A percentile compares a stretch with the other conserved stretches of the same genome.
Conservation (phyloP, 257 asterid genomes). For the Solanum piurae region DNA sequence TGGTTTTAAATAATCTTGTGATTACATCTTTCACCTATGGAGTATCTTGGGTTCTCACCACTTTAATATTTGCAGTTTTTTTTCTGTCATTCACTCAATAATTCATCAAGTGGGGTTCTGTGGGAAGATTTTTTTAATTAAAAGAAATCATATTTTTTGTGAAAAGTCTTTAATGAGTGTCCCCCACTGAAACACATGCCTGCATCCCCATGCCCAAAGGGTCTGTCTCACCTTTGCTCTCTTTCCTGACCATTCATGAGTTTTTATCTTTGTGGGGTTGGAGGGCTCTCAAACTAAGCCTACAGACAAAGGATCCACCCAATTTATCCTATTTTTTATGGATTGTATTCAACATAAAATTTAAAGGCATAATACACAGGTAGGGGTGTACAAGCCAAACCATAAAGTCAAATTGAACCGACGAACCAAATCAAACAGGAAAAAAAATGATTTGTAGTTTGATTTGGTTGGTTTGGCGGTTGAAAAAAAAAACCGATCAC, state of each 20-base stretch:
- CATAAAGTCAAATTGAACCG: too few relatives aligned
- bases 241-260: constrained; percentile 24
- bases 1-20: not conserved
- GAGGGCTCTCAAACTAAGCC: not conserved
- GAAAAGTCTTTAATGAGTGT: constrained; percentile 13
- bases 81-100: not conserved
- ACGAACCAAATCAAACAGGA: too few relatives aligned
- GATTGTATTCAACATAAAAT: too few relatives aligned
- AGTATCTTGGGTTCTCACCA: not conserved
- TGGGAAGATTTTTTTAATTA: not conserved
- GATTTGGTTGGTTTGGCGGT: too few relatives aligned
- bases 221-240: constrained; percentile 3
- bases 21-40: not conserved
- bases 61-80: not conserved
- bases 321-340: not conserved
- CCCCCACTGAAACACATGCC: constrained; percentile 74
- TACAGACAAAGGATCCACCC: not conserved
- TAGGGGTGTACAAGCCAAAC: too few relatives aligned
- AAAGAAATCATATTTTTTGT: not conserved
- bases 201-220: constrained; percentile 38
- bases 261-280: constrained; percentile 3
- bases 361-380: too few relatives aligned
- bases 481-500: too few relatives aligned
- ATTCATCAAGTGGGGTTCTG: not conserved
- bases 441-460: too few relatives aligned